phyloP scores from a whole-genome alignment of 176 grass and related monocot species.

The Carex kokanica region DNA sequence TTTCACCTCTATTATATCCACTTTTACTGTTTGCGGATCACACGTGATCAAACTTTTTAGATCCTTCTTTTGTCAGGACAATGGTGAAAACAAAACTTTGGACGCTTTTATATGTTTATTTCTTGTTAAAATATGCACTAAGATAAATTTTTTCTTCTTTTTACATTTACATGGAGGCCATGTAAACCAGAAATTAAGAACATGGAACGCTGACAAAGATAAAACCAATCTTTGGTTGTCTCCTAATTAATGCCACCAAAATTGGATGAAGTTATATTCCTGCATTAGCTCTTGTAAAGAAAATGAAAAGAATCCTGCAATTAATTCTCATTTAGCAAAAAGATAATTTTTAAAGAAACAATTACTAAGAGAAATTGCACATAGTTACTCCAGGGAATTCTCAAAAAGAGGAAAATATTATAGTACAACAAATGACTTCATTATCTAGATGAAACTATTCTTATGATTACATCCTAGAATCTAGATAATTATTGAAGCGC shows the following conservation, averaged over 20 bases:
- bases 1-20: too few relatives aligned
- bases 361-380: neutral
- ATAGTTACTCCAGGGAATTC: too few relatives aligned
- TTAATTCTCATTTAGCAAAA: neutral
- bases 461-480: neutral
- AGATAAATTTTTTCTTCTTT: neutral
- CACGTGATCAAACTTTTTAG: too few relatives aligned
- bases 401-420: too few relatives aligned
- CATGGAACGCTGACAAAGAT: neutral
- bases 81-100: too few relatives aligned
- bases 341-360: neutral
- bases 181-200: neutral
- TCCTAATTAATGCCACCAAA: slow-evolving; percentile 6
- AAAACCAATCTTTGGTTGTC: neutral
- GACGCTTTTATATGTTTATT: too few relatives aligned
- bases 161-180: neutral
- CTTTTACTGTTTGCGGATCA: too few relatives aligned
- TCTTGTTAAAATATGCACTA: neutral
- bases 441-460: neutral
- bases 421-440: too few relatives aligned
- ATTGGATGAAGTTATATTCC: neutral
- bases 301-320: neutral
- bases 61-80: too few relatives aligned
- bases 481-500: neutral
- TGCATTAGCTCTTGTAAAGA: neutral